Percentiles rank a stretch among this genome's conserved stretches.
phyloP scores from a whole-genome alignment of 305 asterid genomes.

The Fraxinus sp. region DNA sequence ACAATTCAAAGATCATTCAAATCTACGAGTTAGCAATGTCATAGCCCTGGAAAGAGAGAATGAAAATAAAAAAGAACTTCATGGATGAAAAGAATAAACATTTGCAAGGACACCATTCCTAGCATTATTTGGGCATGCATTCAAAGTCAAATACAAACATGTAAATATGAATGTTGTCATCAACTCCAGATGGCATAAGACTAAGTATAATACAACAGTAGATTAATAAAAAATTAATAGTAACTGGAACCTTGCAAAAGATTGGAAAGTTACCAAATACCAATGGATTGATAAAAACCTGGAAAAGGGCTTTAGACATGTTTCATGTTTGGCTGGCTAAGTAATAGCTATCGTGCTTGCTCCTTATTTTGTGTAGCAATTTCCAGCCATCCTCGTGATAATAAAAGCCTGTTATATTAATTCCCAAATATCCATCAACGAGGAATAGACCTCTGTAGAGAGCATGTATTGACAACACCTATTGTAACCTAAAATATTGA shows the following conservation, averaged over 20 bases:
- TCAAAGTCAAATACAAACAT: constrained; percentile 23
- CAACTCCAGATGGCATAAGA: constrained; percentile 10
- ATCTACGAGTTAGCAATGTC: constrained; percentile 12
- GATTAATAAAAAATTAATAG: neutral
- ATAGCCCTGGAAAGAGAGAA: constrained; percentile 9
- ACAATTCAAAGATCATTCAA: constrained; percentile 29
- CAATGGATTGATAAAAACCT: constrained; percentile 39
- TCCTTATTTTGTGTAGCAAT: too few species aligned
- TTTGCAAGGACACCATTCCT: constrained; percentile 62
- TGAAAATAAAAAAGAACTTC: constrained; percentile 8
- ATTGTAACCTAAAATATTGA: too few species aligned
- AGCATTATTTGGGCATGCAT: constrained; percentile 78
- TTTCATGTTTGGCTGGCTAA: too few species aligned
- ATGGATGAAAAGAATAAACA: constrained; percentile 42
- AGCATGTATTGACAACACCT: too few species aligned
- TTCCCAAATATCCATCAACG: too few species aligned
- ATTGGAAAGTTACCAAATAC: neutral
- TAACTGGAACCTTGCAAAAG: constrained; percentile 15
- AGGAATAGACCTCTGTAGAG: too few species aligned
- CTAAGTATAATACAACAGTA: constrained; percentile 8
- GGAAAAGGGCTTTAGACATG: too few species aligned
- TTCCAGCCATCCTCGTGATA: too few species aligned
- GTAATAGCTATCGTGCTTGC: too few species aligned
- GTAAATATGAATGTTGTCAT: constrained; percentile 14
- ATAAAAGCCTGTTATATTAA: too few species aligned